Percentiles rank a stretch among this genome's conserved stretches.
These are phyloP conservation scores for Adansonia grandidieri DNA, from an alignment of 441 rosid species.

Conservation along the genomic window DNA sequence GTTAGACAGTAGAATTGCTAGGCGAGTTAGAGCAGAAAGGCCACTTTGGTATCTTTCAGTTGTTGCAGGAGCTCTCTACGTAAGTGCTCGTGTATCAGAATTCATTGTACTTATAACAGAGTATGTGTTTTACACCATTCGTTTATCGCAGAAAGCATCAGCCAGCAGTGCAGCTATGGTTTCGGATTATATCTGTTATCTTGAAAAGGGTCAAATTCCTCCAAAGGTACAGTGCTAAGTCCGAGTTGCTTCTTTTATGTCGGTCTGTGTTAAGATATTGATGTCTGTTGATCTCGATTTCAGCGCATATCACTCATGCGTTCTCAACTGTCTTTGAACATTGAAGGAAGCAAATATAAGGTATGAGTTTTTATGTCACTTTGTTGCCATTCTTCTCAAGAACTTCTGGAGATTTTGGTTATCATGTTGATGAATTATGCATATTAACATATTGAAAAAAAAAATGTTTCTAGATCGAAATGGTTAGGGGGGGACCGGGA, in stretches of 20 bases:
- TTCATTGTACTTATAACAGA: not conserved
- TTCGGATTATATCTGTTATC: slow-evolving; percentile 97
- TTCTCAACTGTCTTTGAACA: slow-evolving; percentile 97
- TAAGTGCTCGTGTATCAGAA: slow-evolving; percentile 45
- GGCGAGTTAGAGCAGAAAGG: slow-evolving; percentile 99
- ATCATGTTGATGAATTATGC: slow-evolving; percentile 23
- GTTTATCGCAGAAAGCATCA: slow-evolving; percentile 82
- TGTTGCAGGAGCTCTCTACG: slow-evolving; percentile 97
- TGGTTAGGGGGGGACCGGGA: slow-evolving; percentile 96
- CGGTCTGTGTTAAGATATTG: slow-evolving; percentile 28
- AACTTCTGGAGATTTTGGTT: slow-evolving; percentile 28
- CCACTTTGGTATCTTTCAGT: slow-evolving; percentile 99
- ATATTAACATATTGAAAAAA: slow-evolving; percentile 29
- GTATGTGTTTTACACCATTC: slow-evolving; percentile 23
- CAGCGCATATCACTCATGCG: slow-evolving; percentile 98
- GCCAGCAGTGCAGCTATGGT: slow-evolving; percentile 96
- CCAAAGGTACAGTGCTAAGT: slow-evolving; percentile 72
- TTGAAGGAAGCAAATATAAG: slow-evolving; percentile 99
- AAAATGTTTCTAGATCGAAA: slow-evolving; percentile 68
- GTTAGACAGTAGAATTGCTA: slow-evolving; percentile 99
- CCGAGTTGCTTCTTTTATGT: slow-evolving; percentile 14
- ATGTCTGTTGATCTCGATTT: slow-evolving; percentile 36
- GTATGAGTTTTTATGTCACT: slow-evolving; percentile 47
- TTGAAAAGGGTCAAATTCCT: slow-evolving; percentile 99
- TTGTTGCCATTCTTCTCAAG: slow-evolving; percentile 19